Base-by-base conservation (phyloP, 2,329 filamentous ascomycete genomes). In the Cercospora zeina region DNA sequence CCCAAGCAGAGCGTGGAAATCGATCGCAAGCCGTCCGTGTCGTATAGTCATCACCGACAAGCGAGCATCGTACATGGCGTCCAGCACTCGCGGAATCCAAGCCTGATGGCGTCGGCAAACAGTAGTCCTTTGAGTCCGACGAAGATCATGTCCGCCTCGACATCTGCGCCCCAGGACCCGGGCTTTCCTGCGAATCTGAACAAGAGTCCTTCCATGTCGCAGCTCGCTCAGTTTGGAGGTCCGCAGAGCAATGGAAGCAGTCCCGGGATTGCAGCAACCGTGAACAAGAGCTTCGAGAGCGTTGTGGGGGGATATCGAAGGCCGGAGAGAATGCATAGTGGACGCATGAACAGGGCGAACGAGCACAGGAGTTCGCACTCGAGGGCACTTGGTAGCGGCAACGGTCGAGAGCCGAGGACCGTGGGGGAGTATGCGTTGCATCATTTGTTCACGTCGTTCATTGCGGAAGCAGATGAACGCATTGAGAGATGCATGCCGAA, bases 371-470 rank as follows among this genome's bases (percentile, higher is more conserved):
- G 91, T 71, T 93, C 90, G 36, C 84, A 83, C 67, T 84, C 83
- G 37, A 77, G 82, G 62, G 88, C 65, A 47, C 65, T 67, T 30
- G 33, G 66, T 14, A 64, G 67, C 39, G 59, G 51, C 55, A 59
- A 39, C 34, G 55, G 55, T 30, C 83, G 86, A 59, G 91, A 96
- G 66, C 85, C 89, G 67, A 96, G 93, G 77, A 97, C 93, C 0
- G 93, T 97, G n/a, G 93, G 92, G 59, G 95, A 99, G 80, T 97
- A 96, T 83, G 95, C 95, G 19, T 81, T 99, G 64, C 93, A 97
- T 77, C 93, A 97, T 70, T 81, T 99, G 47, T 97, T 97, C 77
- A 97, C 95, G 68, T 92, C 93, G 64, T 99, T 99, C 77, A 95
- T 97, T 72, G 89, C 90, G 14, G 90, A 96, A 74, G 95, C 95